Evolutionary conservation across 2,329 filamentous ascomycete genomes (phyloP).

Genomic region (Aspergillus sp.): DNA sequence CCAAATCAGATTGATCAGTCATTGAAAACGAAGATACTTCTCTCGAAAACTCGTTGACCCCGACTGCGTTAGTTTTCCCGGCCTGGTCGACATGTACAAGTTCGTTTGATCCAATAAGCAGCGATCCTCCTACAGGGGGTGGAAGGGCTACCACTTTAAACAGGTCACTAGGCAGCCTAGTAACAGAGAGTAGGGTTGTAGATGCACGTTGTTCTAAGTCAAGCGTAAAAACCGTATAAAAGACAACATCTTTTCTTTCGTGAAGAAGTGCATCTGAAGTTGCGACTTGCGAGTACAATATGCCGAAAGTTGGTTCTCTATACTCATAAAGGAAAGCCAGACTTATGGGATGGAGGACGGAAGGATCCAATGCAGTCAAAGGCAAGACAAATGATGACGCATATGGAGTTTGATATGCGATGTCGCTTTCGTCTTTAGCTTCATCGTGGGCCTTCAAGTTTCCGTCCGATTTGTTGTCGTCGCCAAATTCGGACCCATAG

Average conservation of each 20-base stretch:
- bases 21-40: slow-evolving; percentile 80
- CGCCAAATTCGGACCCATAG: slow-evolving; percentile 81
- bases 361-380: slow-evolving; percentile 82
- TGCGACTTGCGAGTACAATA: slow-evolving; percentile 74
- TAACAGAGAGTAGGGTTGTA: slow-evolving; percentile 85
- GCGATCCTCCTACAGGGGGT: slow-evolving; percentile 80
- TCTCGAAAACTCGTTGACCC: slow-evolving; percentile 86
- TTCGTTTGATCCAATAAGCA: slow-evolving; percentile 85
- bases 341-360: slow-evolving; percentile 83
- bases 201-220: slow-evolving; percentile 92
- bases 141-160: slow-evolving; percentile 80
- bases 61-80: slow-evolving; percentile 88
- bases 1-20: slow-evolving; percentile 79
- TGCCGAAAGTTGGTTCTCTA: slow-evolving; percentile 93
- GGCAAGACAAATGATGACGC: slow-evolving; percentile 89
- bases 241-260: slow-evolving; percentile 79
- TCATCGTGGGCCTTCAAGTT: slow-evolving; percentile 26
- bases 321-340: slow-evolving; percentile 95
- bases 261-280: slow-evolving; percentile 71
- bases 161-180: slow-evolving; percentile 81
- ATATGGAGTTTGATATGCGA: slow-evolving; percentile 65
- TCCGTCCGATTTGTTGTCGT: slow-evolving; percentile 55
- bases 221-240: slow-evolving; percentile 92
- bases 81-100: slow-evolving; percentile 94
- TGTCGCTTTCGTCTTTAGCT: slow-evolving; percentile 34